Evolutionary conservation across 176 grass and related monocot genomes (phyloP), one percentile per base, ranked within the genome.

Genomic region (Elymus sibiricus): DNA sequence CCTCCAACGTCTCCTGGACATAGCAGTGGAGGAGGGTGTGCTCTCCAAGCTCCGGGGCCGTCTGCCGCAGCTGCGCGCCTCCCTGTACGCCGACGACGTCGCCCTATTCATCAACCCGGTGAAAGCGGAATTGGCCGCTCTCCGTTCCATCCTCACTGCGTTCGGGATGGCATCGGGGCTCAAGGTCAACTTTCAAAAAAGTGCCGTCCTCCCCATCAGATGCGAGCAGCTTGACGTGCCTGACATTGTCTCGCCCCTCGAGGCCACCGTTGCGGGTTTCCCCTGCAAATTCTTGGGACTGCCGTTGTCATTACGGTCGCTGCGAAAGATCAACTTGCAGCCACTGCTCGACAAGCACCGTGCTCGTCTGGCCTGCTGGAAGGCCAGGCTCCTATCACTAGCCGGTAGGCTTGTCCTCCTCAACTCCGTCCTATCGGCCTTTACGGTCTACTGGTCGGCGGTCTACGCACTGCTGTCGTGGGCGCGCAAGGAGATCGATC

Each of bases 11-110:
- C 8, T 59, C 2, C 7, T 59, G 0, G 56, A 59, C 0, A 1
- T 59, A 0, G 21, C 56, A 2, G 21, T 21, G 6, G 16, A 17
- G 0, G 2, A 8, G 0, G 53, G 53, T 0, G 17, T 58, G 0
- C 1, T 58, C 6, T 58, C 53, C 53, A 58, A 9, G 53, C 17
- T 55, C 2, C 40, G 2, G 3, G 44, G 44, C 12, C 11, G 44
- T 2, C 3, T 46, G 12, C 44, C 12, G 3, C 12, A 9, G 39
- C 7, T 58, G 19, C 55, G 55, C 6, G 9, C 55, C 5, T 58
- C 55, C 16, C 6, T 58, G 0, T 58, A 58, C 7, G 55, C 55
- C 5, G 55, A 58, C 19, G 55, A 58, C 6, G 55, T 21, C 19
- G 55, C n/a, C n/a, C n/a, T n/a, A n/a, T n/a, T n/a, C n/a, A n/a